These are phyloP conservation scores for Tylopilus intermedius DNA, from an alignment of 768 basidiomycete species.

Conservation along the genomic window DNA sequence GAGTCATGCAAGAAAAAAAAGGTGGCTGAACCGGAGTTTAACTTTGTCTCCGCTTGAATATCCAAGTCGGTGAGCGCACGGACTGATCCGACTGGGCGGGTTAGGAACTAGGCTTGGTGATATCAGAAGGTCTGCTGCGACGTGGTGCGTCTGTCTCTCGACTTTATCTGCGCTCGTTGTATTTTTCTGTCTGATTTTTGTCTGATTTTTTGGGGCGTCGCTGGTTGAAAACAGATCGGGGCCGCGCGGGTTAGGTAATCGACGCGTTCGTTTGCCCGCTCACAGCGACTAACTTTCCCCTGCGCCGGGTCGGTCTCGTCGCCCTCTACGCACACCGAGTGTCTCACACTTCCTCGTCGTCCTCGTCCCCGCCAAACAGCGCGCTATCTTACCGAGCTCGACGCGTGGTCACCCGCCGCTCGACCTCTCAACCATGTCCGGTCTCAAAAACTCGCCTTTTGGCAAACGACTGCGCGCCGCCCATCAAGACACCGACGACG, in stretches of 20 bases:
- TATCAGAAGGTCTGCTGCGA: not conserved
- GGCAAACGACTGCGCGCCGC: conserved; percentile 77
- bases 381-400: conserved; percentile 1
- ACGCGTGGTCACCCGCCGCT: not conserved
- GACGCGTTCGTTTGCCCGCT: conserved; percentile 26
- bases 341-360: not conserved
- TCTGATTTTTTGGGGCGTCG: conserved; percentile 14
- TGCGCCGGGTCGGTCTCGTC: conserved; percentile 18
- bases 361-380: not conserved
- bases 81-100: conserved; percentile 6
- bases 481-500: conserved; percentile 53
- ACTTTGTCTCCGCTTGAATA: conserved; percentile 20
- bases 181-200: conserved; percentile 4
- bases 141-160: not conserved
- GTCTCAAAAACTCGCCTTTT: conserved; percentile 80
- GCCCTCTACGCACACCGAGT: conserved; percentile 1
- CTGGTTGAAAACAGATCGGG: conserved; percentile 20
- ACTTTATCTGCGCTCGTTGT: not conserved
- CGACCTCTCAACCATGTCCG: conserved; percentile 46
- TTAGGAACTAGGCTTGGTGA: conserved; percentile 12
- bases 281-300: conserved; percentile 21
- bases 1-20: conserved; percentile 2
- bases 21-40: not conserved
- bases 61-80: not conserved
- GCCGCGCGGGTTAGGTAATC: conserved; percentile 25